Evolutionary conservation across 2,329 filamentous ascomycete species (phyloP).

Genomic region (Arthrobotrys conoides): DNA sequence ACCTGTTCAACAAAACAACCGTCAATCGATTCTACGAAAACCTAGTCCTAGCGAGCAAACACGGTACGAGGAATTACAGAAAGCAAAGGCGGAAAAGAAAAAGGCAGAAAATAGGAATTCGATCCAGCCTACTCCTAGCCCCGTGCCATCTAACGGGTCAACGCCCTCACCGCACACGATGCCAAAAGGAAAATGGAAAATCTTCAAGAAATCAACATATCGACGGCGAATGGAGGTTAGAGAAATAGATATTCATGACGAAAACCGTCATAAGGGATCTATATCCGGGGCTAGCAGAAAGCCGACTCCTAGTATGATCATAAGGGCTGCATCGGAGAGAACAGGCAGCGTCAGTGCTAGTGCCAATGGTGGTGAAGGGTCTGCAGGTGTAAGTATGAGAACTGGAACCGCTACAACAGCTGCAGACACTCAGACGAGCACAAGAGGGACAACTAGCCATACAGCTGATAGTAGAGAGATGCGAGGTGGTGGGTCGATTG

Average conservation of each 20-base stretch:
- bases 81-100: constrained; percentile 30
- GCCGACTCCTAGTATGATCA: constrained; percentile 29
- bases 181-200: constrained; percentile 47
- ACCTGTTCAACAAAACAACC: constrained; percentile 26
- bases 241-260: constrained; percentile 58
- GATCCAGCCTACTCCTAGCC: constrained; percentile 28
- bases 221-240: constrained; percentile 51
- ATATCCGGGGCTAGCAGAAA: constrained; percentile 15
- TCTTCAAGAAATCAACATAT: constrained; percentile 58
- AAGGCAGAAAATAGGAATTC: constrained; percentile 40
- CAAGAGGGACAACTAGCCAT: constrained; percentile 41
- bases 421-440: constrained; percentile 27
- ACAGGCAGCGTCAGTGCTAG: constrained; percentile 13
- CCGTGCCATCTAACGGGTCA: constrained; percentile 14
- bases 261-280: constrained; percentile 41
- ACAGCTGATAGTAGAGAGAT: constrained; percentile 47
- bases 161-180: constrained; percentile 18
- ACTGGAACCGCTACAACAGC: constrained; percentile 34
- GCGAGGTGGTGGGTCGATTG: constrained; percentile 43
- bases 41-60: constrained; percentile 42
- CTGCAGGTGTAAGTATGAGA: constrained; percentile 21
- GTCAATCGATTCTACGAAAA: constrained; percentile 47
- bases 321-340: constrained; percentile 10
- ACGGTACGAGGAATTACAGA: constrained; percentile 39
- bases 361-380: constrained; percentile 21